phyloP scores from a whole-genome alignment of 1,284 basidiomycete species.

The Macrocystidia cucumis region DNA sequence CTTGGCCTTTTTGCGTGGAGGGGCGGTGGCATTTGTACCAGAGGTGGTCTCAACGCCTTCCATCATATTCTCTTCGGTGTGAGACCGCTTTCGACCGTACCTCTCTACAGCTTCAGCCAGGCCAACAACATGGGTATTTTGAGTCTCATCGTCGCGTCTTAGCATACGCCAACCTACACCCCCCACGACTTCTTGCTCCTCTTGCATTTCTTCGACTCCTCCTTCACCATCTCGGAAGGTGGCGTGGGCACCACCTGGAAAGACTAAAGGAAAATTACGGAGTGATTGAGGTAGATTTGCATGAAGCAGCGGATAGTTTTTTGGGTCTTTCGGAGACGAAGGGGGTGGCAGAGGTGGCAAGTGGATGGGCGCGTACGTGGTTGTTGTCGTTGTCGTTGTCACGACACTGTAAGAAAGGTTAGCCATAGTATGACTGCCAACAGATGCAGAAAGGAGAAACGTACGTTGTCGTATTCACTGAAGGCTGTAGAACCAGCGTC shows the following conservation, averaged over 20 bases:
- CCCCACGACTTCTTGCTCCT: constrained; percentile 59
- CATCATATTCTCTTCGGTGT: constrained; percentile 64
- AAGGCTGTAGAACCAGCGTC: constrained; percentile 60
- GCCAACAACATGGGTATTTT: constrained; percentile 45
- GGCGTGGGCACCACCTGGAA: constrained; percentile 70
- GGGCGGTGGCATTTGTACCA: constrained; percentile 46
- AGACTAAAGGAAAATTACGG: constrained; percentile 66
- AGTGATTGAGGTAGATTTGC: constrained; percentile 62
- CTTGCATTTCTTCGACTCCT: constrained; percentile 57
- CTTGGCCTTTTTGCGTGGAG: constrained; percentile 69
- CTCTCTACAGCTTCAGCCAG: constrained; percentile 74
- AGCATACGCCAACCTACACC: constrained; percentile 71
- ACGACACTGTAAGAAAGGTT: constrained; percentile 50
- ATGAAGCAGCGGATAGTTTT: constrained; percentile 68
- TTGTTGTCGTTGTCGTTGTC: constrained; percentile 80
- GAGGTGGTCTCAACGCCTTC: constrained; percentile 64
- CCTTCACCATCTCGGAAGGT: constrained; percentile 65
- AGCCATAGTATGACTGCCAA: neutral
- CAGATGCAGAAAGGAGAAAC: constrained; percentile 15
- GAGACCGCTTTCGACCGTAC: constrained; percentile 72
- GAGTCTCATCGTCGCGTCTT: constrained; percentile 48
- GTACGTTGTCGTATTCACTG: constrained; percentile 72
- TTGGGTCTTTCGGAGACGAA: constrained; percentile 65
- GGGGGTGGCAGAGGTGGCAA: constrained; percentile 63
- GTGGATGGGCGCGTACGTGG: constrained; percentile 75